Conservation (phyloP, 352 stramenopile genomes). For the Phytophthora pini region DNA sequence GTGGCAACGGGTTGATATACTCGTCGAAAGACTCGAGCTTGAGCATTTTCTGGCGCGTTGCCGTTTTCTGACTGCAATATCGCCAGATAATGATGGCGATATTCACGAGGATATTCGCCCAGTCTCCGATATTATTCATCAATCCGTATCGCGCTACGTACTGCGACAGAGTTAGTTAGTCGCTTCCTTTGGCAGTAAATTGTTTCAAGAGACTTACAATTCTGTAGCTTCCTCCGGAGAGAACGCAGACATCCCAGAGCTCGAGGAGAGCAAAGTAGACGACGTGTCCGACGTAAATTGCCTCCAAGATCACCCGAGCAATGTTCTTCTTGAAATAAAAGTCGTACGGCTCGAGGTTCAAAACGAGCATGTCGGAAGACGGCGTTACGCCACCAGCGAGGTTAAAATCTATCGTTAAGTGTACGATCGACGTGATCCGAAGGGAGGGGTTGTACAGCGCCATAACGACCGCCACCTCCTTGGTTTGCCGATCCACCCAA, state of each 20-base stretch:
- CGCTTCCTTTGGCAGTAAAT: not conserved
- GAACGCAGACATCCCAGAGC: slow-evolving; percentile 70
- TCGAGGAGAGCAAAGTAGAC: slow-evolving; percentile 70
- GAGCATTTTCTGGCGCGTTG: slow-evolving; percentile 45
- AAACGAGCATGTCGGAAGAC: slow-evolving; percentile 50
- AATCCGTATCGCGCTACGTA: slow-evolving; percentile 72
- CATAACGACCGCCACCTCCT: slow-evolving; percentile 58
- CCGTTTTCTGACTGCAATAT: slow-evolving; percentile 55
- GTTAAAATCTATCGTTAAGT: slow-evolving; percentile 65
- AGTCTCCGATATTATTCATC: slow-evolving; percentile 73
- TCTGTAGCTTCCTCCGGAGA: slow-evolving; percentile 54
- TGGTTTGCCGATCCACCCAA: slow-evolving; percentile 74
- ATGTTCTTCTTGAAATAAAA: slow-evolving; percentile 57
- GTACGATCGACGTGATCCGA: slow-evolving; percentile 66
- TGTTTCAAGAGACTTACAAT: slow-evolving; percentile 33
- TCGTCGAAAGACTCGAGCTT: slow-evolving; percentile 63
- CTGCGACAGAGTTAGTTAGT: slow-evolving; percentile 23
- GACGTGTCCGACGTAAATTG: slow-evolving; percentile 54
- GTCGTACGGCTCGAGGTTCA: slow-evolving; percentile 78
- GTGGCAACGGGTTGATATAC: slow-evolving; percentile 54
- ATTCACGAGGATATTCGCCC: slow-evolving; percentile 70
- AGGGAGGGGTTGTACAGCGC: slow-evolving; percentile 70
- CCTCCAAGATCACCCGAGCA: slow-evolving; percentile 49
- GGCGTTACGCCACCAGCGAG: slow-evolving; percentile 62
- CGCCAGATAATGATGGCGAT: slow-evolving; percentile 63